phyloP scores from a whole-genome alignment of 176 grass and related monocot genomes.

The Oryza meridionalis region DNA sequence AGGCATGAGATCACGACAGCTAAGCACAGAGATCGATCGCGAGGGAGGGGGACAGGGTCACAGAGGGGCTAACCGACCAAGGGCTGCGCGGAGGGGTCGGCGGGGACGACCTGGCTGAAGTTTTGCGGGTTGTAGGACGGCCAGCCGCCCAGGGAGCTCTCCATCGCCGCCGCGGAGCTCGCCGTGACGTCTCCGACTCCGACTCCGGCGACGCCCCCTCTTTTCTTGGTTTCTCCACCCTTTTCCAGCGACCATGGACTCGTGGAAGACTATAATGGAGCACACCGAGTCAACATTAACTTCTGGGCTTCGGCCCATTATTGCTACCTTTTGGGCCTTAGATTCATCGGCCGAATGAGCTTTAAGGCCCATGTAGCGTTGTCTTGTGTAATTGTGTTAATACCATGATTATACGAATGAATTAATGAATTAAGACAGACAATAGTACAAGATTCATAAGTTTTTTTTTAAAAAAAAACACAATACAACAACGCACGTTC shows the following conservation, averaged over 20 bases:
- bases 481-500: too few relatives aligned
- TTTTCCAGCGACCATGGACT: neutral
- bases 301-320: neutral
- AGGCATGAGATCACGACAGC: neutral
- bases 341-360: neutral
- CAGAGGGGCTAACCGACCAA: constrained; percentile 58
- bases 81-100: constrained; percentile 71
- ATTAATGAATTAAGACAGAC: too few relatives aligned
- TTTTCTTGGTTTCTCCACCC: too few relatives aligned
- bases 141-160: constrained; percentile 68
- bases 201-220: constrained; percentile 35
- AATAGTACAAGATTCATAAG: too few relatives aligned
- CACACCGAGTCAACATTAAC: too few relatives aligned
- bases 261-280: neutral
- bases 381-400: too few relatives aligned
- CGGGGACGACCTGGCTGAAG: constrained; percentile 83
- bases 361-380: neutral
- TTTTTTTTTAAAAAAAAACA: too few relatives aligned
- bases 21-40: constrained; percentile 11
- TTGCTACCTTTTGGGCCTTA: neutral
- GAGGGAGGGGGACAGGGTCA: neutral
- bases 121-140: constrained; percentile 85
- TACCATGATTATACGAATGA: too few relatives aligned
- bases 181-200: constrained; percentile 4
- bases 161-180: constrained; percentile 50